Conservation (phyloP, 176 grass and related monocot genomes). For the Triticum monococcum region DNA sequence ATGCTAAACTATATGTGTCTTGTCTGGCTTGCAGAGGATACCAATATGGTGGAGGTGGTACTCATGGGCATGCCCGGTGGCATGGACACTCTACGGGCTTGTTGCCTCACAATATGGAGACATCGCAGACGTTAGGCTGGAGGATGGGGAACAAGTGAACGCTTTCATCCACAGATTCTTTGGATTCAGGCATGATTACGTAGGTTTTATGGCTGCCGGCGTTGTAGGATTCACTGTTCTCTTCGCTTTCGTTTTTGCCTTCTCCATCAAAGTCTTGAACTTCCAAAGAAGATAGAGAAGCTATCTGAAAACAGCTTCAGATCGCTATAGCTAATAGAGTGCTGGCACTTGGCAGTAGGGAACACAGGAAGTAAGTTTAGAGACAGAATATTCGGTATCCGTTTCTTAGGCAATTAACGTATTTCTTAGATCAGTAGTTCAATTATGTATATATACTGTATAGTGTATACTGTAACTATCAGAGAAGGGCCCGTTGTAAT, state of each 20-base stretch:
- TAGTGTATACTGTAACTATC: not conserved
- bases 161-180: conserved; percentile 56
- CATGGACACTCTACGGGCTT: conserved; percentile 90
- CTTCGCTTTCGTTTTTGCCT: conserved; percentile 63
- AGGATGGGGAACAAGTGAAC: conserved; percentile 50
- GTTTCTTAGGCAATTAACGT: not conserved
- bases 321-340: not conserved
- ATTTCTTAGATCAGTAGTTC: conserved; percentile 20
- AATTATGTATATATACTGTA: not conserved
- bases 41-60: conserved; percentile 99
- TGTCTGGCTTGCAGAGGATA: conserved; percentile 68
- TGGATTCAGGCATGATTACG: conserved; percentile 63
- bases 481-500: not conserved
- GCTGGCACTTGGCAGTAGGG: not conserved
- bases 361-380: not conserved
- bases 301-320: not conserved
- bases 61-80: conserved; percentile 76
- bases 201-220: conserved; percentile 64
- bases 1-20: conserved; percentile 31
- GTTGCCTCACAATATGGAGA: conserved; percentile 86
- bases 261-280: conserved; percentile 62
- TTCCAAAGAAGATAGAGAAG: conserved; percentile 56
- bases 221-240: conserved; percentile 64
- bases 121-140: not conserved
- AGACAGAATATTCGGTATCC: not conserved